A percentile compares a stretch with the other conserved stretches of the same genome.
Conservation (phyloP, 2,329 filamentous ascomycete species). For the Acephala macrosclerotiorum region DNA sequence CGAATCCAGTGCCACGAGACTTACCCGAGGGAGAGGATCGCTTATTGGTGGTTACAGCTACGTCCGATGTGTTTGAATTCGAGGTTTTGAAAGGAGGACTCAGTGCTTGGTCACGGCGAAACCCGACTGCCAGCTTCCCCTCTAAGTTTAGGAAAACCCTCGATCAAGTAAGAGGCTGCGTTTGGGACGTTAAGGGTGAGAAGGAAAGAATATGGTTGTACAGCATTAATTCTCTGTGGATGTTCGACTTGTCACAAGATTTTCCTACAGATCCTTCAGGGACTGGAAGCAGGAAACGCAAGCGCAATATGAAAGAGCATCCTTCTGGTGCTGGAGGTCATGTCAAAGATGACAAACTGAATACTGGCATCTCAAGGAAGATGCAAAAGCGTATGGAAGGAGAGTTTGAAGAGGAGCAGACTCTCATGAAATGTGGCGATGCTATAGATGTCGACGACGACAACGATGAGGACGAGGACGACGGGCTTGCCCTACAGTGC, state of each 20-base stretch:
- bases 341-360: constrained; percentile 48
- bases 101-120: constrained; percentile 85
- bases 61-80: constrained; percentile 78
- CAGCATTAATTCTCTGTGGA: constrained; percentile 85
- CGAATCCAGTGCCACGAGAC: constrained; percentile 52
- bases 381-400: constrained; percentile 47
- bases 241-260: constrained; percentile 85
- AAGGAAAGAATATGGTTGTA: constrained; percentile 85
- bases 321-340: constrained; percentile 64
- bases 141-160: constrained; percentile 75
- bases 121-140: constrained; percentile 79
- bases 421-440: constrained; percentile 48
- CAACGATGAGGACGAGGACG: constrained; percentile 44
- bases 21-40: constrained; percentile 59
- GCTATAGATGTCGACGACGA: constrained; percentile 48
- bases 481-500: constrained; percentile 8
- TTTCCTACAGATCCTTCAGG: constrained; percentile 47
- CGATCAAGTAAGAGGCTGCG: constrained; percentile 81
- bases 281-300: constrained; percentile 33
- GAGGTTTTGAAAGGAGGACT: constrained; percentile 79
- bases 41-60: constrained; percentile 67
- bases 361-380: constrained; percentile 48
- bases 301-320: constrained; percentile 37
- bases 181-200: constrained; percentile 74
- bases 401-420: constrained; percentile 45